phyloP scores from a whole-genome alignment of 2,329 filamentous ascomycete species.

The Xylariaceae sp. region DNA sequence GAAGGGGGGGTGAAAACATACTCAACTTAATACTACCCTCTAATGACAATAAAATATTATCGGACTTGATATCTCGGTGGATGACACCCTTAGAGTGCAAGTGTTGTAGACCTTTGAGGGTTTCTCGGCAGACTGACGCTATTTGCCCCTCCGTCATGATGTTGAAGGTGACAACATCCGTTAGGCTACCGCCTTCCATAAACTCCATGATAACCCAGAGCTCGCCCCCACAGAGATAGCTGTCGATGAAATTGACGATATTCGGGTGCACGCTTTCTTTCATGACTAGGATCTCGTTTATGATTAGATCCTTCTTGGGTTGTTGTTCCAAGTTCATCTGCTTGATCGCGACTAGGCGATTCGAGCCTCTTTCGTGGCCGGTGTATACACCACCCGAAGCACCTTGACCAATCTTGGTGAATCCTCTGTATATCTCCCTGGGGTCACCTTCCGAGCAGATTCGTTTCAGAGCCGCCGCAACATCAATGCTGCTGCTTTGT shows the following conservation, averaged over 20 bases:
- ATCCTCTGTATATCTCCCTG: conserved; percentile 76
- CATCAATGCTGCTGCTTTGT: conserved; percentile 76
- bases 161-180: conserved; percentile 97
- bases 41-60: conserved; percentile 91
- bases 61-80: conserved; percentile 97
- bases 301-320: conserved; percentile 97
- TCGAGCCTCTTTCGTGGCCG: conserved; percentile 77
- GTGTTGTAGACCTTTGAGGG: conserved; percentile 85
- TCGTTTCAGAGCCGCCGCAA: conserved; percentile 75
- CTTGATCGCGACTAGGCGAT: conserved; percentile 93
- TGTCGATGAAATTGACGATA: conserved; percentile 99
- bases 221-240: conserved; percentile 83
- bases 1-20: conserved; percentile 43
- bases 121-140: conserved; percentile 91
- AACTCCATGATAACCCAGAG: conserved; percentile 99
- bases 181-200: conserved; percentile 97
- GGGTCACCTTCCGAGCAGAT: conserved; percentile 92
- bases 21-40: conserved; percentile 97
- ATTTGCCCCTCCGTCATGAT: conserved; percentile 99
- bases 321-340: conserved; percentile 99
- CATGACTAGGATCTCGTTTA: conserved; percentile 99
- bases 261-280: conserved; percentile 98
- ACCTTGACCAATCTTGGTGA: conserved; percentile 96
- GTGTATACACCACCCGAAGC: conserved; percentile 95
- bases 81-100: conserved; percentile 97